Base-by-base conservation (phyloP, 169 alveolate species). In the Eimeria necatrix region DNA sequence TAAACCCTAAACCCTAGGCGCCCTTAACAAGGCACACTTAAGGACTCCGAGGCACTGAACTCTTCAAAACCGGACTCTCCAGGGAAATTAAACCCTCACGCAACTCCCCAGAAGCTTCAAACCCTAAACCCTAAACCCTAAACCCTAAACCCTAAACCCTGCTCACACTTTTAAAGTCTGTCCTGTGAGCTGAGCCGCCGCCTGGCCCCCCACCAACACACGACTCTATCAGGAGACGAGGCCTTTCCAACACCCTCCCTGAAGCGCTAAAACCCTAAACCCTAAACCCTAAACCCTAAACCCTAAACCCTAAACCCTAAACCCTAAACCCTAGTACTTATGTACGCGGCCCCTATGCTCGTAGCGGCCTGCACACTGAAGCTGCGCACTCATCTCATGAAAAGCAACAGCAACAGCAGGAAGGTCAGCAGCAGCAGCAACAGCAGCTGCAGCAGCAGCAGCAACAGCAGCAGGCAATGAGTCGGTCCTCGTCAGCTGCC, bases 141-240 rank as follows among this genome's bases (percentile, higher is more conserved):
- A 68, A 68, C 78, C 78, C 68, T 56, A 56, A 56, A 56, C 68
- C 68, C 68, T 56, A 56, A 56, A 56, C 68, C 68, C 78, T 68
- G 41, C 78, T 10, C 78, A 68, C 78, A 68, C 20, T 68, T 68
- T 16, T 20, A 22, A 68, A 68, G 41, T 68, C 41, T 16, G 78
- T 20, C 41, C 41, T 68, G 41, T 68, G 78, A 16, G 78, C 9
- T 22, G 78, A 16, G 20, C 22, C 12, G 68, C 22, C 68, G 22
- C 68, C 68, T 16, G 78, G 48, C 0, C 78, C 78, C 41, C 78
- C 78, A 12, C 78, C 78, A 68, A 68, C 41, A 10, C 48, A 16
- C 48, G 78, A 68, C 78, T 68, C 78, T 10, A 68, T 68, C 46
- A 7, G 0, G 41, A 68, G 22, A 68, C 78, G 41, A 3, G 78